These are phyloP conservation scores for Rosa rugosa DNA, from an alignment of 306 rosid genomes.

Conservation along the genomic window DNA sequence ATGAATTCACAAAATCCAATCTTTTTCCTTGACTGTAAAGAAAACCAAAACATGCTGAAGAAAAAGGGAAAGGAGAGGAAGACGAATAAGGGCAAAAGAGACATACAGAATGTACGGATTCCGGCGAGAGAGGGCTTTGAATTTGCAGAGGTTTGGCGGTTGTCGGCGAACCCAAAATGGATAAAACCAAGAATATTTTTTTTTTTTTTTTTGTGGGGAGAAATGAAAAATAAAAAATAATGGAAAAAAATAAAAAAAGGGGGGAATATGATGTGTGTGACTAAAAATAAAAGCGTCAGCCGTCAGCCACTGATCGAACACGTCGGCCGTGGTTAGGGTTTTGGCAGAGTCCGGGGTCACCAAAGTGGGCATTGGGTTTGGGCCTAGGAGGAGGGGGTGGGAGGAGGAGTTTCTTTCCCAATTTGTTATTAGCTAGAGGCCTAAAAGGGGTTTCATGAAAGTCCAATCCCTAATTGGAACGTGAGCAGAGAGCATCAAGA, in stretches of 20 bases:
- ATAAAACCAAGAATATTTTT: constrained; percentile 1
- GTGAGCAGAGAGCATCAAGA: too few relatives aligned
- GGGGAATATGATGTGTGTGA: not conserved
- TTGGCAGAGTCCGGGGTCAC: not conserved
- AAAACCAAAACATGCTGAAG: not conserved
- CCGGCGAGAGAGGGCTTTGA: constrained; percentile 1
- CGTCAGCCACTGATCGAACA: not conserved
- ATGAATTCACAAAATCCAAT: not conserved
- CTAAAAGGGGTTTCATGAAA: not conserved
- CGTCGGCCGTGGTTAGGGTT: constrained; percentile 15
- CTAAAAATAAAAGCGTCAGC: constrained; percentile 10
- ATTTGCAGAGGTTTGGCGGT: constrained; percentile 23
- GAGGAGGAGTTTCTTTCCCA: not conserved
- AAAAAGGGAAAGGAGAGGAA: not conserved
- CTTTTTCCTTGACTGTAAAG: not conserved
- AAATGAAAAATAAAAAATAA: not conserved
- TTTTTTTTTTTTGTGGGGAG: not conserved
- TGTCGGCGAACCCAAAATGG: constrained; percentile 24
- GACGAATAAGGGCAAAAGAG: not conserved
- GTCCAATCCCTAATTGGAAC: too few relatives aligned
- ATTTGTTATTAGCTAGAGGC: not conserved
- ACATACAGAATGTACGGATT: constrained; percentile 11
- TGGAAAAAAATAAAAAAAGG: too few relatives aligned
- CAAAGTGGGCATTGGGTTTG: not conserved
- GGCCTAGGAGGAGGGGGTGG: not conserved